Evolutionary conservation across 306 rosid genomes (phyloP).

Genomic region (Vachellia collinsii): DNA sequence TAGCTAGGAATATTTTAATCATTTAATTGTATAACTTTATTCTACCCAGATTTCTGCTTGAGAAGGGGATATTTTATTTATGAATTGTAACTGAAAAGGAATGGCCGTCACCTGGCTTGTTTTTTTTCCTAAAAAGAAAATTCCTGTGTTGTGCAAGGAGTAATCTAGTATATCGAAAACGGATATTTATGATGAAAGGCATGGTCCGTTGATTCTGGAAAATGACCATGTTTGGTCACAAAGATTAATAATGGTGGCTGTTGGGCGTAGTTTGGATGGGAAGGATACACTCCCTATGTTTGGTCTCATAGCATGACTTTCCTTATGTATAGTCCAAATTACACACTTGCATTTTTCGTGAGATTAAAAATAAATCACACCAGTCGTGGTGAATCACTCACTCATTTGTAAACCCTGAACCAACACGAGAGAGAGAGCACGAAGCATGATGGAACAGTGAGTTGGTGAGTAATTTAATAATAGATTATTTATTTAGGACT

Average conservation of each 20-base stretch:
- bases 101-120: neutral
- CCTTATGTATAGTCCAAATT: too few relatives aligned
- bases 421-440: too few relatives aligned
- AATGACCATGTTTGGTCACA: slow-evolving; percentile 30
- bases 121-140: too few relatives aligned
- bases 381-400: too few relatives aligned
- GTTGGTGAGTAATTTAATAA: too few relatives aligned
- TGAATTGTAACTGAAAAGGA: neutral
- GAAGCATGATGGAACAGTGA: too few relatives aligned
- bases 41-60: neutral
- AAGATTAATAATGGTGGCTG: neutral
- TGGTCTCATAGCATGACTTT: neutral
- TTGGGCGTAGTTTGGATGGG: neutral
- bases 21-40: neutral
- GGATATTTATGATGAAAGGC: neutral
- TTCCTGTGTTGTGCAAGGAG: neutral
- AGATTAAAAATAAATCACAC: too few relatives aligned
- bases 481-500: too few relatives aligned
- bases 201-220: neutral
- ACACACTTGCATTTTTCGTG: too few relatives aligned
- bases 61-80: neutral
- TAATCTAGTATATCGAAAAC: neutral
- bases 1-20: neutral
- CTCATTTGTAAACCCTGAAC: too few relatives aligned
- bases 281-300: neutral